These are phyloP conservation scores for Aspergillus coremiiformis DNA, from an alignment of 495 filamentous ascomycete species.

Conservation along the genomic window DNA sequence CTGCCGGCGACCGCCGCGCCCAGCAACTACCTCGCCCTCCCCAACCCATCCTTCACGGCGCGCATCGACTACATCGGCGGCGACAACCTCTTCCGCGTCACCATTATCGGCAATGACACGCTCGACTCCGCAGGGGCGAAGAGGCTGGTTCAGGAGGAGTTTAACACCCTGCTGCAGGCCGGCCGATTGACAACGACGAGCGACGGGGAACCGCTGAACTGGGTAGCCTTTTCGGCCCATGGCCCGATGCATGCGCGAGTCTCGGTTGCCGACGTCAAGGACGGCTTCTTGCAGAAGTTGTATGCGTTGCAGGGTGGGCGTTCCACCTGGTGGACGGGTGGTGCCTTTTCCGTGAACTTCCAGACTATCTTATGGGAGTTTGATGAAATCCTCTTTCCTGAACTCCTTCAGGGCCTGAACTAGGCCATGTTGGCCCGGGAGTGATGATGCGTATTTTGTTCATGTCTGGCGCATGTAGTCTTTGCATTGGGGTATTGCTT, in stretches of 20 bases:
- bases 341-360: constrained; percentile 33
- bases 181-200: constrained; percentile 18
- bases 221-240: constrained; percentile 31
- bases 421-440: not conserved
- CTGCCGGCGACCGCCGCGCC: constrained; percentile 22
- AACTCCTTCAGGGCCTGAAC: constrained; percentile 14
- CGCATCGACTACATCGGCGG: constrained; percentile 23
- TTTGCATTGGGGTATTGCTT: too few species aligned
- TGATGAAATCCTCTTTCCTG: constrained; percentile 22
- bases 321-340: constrained; percentile 37
- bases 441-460: not conserved
- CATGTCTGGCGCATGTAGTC: too few species aligned
- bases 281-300: constrained; percentile 29
- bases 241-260: constrained; percentile 31
- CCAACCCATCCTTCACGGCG: constrained; percentile 30
- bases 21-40: constrained; percentile 22
- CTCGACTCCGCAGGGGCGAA: constrained; percentile 23
- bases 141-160: constrained; percentile 17
- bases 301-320: constrained; percentile 33
- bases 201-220: constrained; percentile 16
- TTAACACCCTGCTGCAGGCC: constrained; percentile 22
- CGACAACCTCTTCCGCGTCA: constrained; percentile 30
- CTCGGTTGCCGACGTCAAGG: constrained; percentile 20
- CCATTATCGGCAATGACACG: constrained; percentile 30
- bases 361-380: constrained; percentile 35